Percentiles rank a stretch among this genome's conserved stretches.
These are phyloP conservation scores for Globisporangium nunn DNA, from an alignment of 352 stramenopile species.

Conservation along the genomic window DNA sequence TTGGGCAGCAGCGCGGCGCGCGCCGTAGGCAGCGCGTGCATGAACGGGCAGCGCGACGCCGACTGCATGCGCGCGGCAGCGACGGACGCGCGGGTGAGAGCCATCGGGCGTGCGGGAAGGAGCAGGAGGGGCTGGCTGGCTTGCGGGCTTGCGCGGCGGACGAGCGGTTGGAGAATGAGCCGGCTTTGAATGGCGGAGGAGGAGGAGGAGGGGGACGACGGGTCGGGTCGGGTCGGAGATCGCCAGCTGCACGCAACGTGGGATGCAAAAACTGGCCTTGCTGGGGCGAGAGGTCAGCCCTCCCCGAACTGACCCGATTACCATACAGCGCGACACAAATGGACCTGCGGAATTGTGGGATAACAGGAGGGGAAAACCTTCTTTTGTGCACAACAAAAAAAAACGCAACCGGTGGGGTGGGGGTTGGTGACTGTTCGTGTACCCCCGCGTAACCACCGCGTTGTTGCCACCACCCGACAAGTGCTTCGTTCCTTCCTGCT, in stretches of 20 bases:
- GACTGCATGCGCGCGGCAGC: slow-evolving; percentile 62
- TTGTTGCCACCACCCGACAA: no score
- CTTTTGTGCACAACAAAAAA: slow-evolving; percentile 3
- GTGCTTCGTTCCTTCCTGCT: neutral
- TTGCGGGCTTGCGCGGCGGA: neutral
- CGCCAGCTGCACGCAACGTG: neutral
- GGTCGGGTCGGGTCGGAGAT: neutral
- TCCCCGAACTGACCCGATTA: no score
- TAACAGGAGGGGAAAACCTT: slow-evolving; percentile 7
- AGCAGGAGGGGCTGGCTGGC: slow-evolving; percentile 2
- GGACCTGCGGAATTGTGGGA: slow-evolving; percentile 10
- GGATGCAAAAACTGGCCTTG: neutral
- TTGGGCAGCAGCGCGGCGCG: slow-evolving; percentile 77
- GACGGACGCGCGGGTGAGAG: slow-evolving; percentile 63
- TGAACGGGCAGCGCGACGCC: slow-evolving; percentile 77
- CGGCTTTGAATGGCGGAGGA: neutral
- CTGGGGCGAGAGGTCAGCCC: neutral
- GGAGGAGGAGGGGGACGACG: neutral
- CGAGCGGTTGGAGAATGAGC: slow-evolving; percentile 37
- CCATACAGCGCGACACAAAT: neutral
- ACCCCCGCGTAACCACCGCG: neutral
- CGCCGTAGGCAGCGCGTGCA: slow-evolving; percentile 66
- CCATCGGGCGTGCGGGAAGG: slow-evolving; percentile 26
- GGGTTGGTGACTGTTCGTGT: no score
- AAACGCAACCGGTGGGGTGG: neutral